Evolutionary conservation across 2,329 filamentous ascomycete genomes (phyloP).

Genomic region (Ciborinia camelliae): DNA sequence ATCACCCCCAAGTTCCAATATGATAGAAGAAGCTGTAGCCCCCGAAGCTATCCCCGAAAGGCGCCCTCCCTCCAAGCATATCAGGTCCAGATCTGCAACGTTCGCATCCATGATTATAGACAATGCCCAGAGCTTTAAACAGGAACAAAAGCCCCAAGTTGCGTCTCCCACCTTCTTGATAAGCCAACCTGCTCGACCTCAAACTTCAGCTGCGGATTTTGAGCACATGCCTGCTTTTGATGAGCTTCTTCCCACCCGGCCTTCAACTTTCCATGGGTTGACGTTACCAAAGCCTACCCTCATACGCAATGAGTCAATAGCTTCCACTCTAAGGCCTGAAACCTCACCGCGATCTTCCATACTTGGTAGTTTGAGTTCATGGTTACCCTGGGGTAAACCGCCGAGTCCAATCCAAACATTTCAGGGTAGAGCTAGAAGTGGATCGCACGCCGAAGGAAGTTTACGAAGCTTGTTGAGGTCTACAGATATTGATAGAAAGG

Average conservation of each 20-base stretch:
- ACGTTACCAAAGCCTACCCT: constrained; percentile 28
- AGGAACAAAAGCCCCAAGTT: constrained; percentile 38
- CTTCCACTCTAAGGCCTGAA: constrained; percentile 29
- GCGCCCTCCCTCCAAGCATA: constrained; percentile 26
- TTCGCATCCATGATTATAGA: constrained; percentile 46
- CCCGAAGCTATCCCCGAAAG: constrained; percentile 23
- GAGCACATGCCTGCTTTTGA: constrained; percentile 26
- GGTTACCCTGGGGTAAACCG: constrained; percentile 35
- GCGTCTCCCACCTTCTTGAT: constrained; percentile 45
- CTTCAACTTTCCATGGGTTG: constrained; percentile 26
- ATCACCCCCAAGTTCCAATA: constrained; percentile 16
- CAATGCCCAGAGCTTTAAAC: constrained; percentile 38
- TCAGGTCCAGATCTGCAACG: constrained; percentile 42
- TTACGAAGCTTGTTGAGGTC: constrained; percentile 51
- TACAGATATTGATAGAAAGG: constrained; percentile 36
- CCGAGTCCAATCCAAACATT: constrained; percentile 22
- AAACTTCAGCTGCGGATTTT: constrained; percentile 47
- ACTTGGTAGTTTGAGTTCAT: constrained; percentile 33
- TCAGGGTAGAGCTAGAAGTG: constrained; percentile 33
- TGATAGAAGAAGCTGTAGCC: constrained; percentile 20
- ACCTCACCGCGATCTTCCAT: constrained; percentile 27
- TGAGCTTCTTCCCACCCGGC: constrained; percentile 15
- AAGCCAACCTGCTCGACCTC: constrained; percentile 54
- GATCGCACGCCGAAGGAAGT: constrained; percentile 54
- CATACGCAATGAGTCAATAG: constrained; percentile 33